Conservation (phyloP, 1,139 yeast genomes). For the Candida labiduridarum region DNA sequence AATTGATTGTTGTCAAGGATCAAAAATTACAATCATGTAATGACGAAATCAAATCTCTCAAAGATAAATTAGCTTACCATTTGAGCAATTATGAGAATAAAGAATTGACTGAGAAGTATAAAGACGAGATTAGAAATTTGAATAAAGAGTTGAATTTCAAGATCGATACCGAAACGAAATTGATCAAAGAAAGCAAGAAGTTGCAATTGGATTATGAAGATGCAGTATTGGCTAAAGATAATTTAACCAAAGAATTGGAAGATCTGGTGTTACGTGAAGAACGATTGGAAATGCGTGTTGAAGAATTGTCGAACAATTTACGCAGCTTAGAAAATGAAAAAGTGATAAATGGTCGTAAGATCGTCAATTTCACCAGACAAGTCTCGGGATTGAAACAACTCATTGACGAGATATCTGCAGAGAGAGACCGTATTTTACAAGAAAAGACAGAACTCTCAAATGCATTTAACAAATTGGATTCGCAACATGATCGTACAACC, state of each 20-base stretch:
- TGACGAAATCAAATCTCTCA: constrained; percentile 41
- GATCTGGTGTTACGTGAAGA: constrained; percentile 55
- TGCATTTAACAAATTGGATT: constrained; percentile 44
- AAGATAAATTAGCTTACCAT: constrained; percentile 58
- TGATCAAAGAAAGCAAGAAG: constrained; percentile 66
- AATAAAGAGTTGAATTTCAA: constrained; percentile 59
- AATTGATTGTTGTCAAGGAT: constrained; percentile 58
- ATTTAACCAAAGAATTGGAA: constrained; percentile 54
- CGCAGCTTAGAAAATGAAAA: constrained; percentile 49
- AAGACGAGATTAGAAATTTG: constrained; percentile 60
- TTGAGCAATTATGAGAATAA: constrained; percentile 50
- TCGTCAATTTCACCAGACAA: constrained; percentile 54
- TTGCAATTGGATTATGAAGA: constrained; percentile 65
- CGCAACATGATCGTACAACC: constrained; percentile 47
- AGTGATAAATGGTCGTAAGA: constrained; percentile 45
- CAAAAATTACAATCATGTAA: constrained; percentile 57
- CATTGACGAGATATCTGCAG: constrained; percentile 49
- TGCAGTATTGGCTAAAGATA: constrained; percentile 46
- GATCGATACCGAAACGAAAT: constrained; percentile 63
- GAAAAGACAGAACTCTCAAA: constrained; percentile 51
- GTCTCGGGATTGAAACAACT: constrained; percentile 53
- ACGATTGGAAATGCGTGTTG: constrained; percentile 45
- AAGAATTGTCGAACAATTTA: constrained; percentile 49
- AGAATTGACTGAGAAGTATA: constrained; percentile 46
- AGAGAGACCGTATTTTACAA: constrained; percentile 52